A percentile compares a stretch with the other conserved stretches of the same genome.
Evolutionary conservation across 176 grass and related monocot genomes (phyloP).

Genomic region (Rhynchospora breviuscula): DNA sequence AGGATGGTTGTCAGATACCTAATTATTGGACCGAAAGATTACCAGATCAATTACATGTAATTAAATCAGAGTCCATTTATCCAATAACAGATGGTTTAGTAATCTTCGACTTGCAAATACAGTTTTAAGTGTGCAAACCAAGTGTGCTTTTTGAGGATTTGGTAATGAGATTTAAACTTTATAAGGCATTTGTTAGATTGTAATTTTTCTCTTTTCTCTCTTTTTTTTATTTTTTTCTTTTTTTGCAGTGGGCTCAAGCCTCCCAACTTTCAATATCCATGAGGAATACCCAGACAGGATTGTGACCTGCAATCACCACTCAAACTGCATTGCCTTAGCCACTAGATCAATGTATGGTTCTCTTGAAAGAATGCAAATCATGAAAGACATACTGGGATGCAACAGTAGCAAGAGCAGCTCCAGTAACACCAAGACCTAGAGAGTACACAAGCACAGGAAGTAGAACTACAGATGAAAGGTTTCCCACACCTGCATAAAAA

Average conservation of each 20-base stretch:
- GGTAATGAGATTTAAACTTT: not conserved
- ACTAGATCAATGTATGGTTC: too few species aligned
- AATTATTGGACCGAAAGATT: slow-evolving; percentile 11
- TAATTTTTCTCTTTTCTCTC: not conserved
- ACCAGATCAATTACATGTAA: slow-evolving; percentile 2
- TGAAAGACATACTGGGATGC: slow-evolving; percentile 45
- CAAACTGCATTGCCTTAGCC: too few species aligned
- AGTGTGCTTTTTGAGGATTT: not conserved
- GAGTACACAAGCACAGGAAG: slow-evolving; percentile 36
- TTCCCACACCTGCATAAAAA: slow-evolving; percentile 41
- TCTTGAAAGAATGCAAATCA: not conserved
- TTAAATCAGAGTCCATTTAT: slow-evolving; percentile 11
- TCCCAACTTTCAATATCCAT: too few species aligned
- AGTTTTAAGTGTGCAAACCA: not conserved
- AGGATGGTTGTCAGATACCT: slow-evolving; percentile 77
- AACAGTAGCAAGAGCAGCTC: slow-evolving; percentile 59
- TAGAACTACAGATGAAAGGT: slow-evolving; percentile 46
- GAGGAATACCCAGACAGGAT: too few species aligned
- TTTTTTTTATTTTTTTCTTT: too few species aligned
- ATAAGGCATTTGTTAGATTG: not conserved
- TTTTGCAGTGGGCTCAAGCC: too few species aligned
- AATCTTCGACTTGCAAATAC: not conserved
- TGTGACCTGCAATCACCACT: too few species aligned
- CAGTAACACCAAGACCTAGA: slow-evolving; percentile 45
- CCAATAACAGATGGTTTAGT: not conserved